Evolutionary conservation across 2,329 filamentous ascomycete genomes (phyloP).

Genomic region (Neobulgaria alba): DNA sequence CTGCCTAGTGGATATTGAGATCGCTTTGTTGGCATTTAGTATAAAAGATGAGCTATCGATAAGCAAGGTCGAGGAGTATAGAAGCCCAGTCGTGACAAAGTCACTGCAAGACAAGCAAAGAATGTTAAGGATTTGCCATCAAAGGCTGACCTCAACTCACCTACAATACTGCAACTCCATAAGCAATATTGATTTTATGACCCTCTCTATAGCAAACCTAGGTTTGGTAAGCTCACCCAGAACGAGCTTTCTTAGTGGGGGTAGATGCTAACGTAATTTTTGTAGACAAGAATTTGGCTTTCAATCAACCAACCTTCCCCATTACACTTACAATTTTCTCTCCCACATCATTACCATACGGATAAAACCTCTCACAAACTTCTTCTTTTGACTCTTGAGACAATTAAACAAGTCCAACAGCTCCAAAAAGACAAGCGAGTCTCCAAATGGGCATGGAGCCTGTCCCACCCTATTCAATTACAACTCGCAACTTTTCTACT

Average conservation of each 20-base stretch:
- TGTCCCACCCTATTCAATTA: neutral
- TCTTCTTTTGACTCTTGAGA: neutral
- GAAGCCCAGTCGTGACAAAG: neutral
- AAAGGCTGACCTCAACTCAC: conserved; percentile 24
- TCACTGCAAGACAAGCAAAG: conserved; percentile 17
- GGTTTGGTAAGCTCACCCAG: neutral
- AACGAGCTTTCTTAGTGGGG: neutral
- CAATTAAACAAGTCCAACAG: neutral
- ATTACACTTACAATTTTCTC: neutral
- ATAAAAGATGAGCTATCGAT: conserved; percentile 19
- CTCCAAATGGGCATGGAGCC: neutral
- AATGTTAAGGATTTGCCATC: conserved; percentile 24
- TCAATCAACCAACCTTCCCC: neutral
- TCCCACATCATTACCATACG: neutral
- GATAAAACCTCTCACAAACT: neutral
- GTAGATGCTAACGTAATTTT: neutral
- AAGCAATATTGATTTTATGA: neutral
- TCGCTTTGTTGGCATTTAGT: conserved; percentile 20
- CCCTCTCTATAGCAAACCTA: neutral
- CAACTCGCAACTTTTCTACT: neutral
- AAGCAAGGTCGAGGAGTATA: conserved; percentile 19
- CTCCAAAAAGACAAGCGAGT: neutral
- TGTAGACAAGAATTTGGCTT: neutral
- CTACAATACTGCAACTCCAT: conserved; percentile 22
- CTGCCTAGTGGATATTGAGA: conserved; percentile 29